Evolutionary conservation across 371 early-diverging fungal genomes (phyloP), one percentile per base, ranked within the genome.

Genomic region (Nosema muscidifuracis): DNA sequence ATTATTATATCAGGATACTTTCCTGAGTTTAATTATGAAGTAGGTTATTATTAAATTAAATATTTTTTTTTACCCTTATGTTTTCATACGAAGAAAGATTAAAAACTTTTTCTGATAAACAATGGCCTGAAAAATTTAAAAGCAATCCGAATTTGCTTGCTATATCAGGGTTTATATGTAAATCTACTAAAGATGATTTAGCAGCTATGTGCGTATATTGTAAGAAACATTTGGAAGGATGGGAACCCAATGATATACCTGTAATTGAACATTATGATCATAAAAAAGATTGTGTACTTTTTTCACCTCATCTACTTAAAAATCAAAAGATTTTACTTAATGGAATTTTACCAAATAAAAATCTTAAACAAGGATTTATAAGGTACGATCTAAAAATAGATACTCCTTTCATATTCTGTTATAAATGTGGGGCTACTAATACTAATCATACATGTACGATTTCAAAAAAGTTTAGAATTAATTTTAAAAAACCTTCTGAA

Each of bases 191-290:
- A n/a, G 26, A 43, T 36, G n/a, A 38, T 22, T 30, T 60, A 26
- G 50, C 75, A 28, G 72, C 72, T 13, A 63, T 60, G 58, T 80
- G 80, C 64, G 61, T 73, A 4, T 77, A 64, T 28, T 80, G 80
- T 58, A 24, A 47, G 20, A 80, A 80, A 62, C 38, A 58, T 33
- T 69, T 80, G 0, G 80, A 76, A 44, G 71, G 75, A 7, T 80
- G 80, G 80, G 68, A 69, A 36, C 13, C 18, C 3, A 28, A 55
- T 2, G 80, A 80, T 16, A 18, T 73, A 30, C 80, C 80, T 15
- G 20, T 53, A 0, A 55, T 38, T 10, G 80, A 80, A 67, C 80
- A 80, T 57, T 38, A 67, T 38, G 20, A 40, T 0, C 80, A 80
- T 65, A 71, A 63, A 53, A 57, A 60, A 15, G 43, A 53, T n/a